Percentiles rank a stretch among this genome's conserved stretches.
Evolutionary conservation across 176 grass and related monocot genomes (phyloP).

Genomic region (maize (Zea mays)): DNA sequence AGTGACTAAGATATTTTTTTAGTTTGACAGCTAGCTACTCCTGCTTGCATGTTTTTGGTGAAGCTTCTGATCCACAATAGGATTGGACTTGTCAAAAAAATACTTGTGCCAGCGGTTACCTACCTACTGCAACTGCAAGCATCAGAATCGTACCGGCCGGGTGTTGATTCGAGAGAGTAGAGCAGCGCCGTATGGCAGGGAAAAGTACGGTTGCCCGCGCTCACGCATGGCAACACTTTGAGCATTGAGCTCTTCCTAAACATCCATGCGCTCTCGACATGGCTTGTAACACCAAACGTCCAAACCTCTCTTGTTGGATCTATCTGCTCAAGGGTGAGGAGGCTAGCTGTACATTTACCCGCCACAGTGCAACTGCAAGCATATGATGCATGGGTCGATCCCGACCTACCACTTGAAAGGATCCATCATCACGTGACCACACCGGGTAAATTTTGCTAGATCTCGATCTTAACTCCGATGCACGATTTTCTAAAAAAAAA

Average conservation of each 20-base stretch:
- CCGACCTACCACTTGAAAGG: not conserved
- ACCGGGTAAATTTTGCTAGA: not conserved
- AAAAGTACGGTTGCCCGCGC: not conserved
- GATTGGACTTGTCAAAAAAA: not conserved
- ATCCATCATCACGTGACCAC: not conserved
- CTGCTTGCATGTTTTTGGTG: not conserved
- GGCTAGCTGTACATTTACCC: not conserved
- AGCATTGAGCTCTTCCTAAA: not conserved
- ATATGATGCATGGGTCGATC: not conserved
- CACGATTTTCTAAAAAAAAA: not conserved
- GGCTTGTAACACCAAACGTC: not conserved
- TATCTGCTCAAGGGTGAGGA: not conserved
- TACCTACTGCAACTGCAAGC: not conserved
- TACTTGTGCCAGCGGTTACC: not conserved
- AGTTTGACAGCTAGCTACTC: not conserved
- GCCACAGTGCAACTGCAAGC: not conserved
- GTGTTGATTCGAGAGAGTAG: not conserved
- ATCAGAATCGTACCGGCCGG: not conserved
- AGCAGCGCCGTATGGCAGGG: not conserved
- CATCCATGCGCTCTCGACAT: not conserved
- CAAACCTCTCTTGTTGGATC: slow-evolving; percentile 13
- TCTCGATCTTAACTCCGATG: not conserved
- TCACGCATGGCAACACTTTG: not conserved
- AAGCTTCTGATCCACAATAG: not conserved
- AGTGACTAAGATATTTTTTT: too few species aligned